Percentiles rank a stretch among this genome's conserved stretches.
Evolutionary conservation across 1,284 basidiomycete species (phyloP).

Genomic region (Stereum hirsutum): DNA sequence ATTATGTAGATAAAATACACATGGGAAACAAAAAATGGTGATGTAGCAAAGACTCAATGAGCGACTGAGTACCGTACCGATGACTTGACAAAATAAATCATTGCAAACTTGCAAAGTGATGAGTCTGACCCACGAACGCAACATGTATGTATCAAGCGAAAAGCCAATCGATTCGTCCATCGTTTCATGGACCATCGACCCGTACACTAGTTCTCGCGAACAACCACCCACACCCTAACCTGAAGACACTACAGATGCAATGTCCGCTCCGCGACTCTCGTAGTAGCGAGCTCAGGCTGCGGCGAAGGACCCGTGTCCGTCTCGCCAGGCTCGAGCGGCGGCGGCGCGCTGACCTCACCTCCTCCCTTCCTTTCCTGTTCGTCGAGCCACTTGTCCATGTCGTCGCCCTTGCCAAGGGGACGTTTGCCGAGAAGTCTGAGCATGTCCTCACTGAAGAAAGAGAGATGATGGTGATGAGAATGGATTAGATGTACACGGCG

Average conservation of each 20-base stretch:
- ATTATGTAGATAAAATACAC: slow-evolving; percentile 5
- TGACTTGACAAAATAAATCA: too few relatives aligned
- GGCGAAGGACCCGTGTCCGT: too few relatives aligned
- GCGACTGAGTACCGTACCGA: too few relatives aligned
- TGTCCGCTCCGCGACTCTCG: too few relatives aligned
- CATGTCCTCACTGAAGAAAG: slow-evolving; percentile 68
- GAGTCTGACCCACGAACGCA: neutral
- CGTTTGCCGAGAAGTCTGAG: slow-evolving; percentile 77
- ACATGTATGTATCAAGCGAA: neutral
- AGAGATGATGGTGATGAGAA: slow-evolving; percentile 9
- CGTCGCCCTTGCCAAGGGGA: slow-evolving; percentile 75
- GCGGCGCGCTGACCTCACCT: slow-evolving; percentile 40
- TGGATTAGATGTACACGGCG: neutral
- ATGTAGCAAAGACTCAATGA: too few relatives aligned
- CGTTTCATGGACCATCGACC: too few relatives aligned
- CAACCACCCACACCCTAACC: too few relatives aligned
- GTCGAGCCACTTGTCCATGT: slow-evolving; percentile 93
- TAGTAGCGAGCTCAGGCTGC: too few relatives aligned
- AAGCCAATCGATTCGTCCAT: too few relatives aligned
- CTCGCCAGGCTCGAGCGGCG: slow-evolving; percentile 52
- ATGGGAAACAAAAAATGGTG: too few relatives aligned
- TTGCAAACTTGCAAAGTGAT: neutral
- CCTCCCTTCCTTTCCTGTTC: slow-evolving; percentile 51
- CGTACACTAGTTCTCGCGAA: too few relatives aligned
- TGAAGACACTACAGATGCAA: too few relatives aligned